A percentile compares a stretch with the other conserved stretches of the same genome.
phyloP scores from a whole-genome alignment of 306 rosid species.

The Canavalia ensiformis region DNA sequence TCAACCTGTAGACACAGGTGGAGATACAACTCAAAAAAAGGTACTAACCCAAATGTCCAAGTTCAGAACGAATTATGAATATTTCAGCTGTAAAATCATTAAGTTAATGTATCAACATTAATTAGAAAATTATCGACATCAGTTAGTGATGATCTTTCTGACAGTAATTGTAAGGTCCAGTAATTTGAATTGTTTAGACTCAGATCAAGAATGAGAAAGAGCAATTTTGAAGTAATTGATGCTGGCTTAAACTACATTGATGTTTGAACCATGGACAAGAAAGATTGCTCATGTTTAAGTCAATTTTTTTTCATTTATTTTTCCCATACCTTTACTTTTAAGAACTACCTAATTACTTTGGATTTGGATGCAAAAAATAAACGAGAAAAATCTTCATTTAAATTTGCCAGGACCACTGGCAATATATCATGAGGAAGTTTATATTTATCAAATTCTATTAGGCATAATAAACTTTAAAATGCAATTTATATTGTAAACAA shows the following conservation, averaged over 20 bases:
- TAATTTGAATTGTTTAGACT: conserved; percentile 41
- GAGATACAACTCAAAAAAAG: conserved; percentile 38
- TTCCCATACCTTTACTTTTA: neutral
- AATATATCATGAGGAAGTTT: conserved; percentile 21
- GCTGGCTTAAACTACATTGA: conserved; percentile 36
- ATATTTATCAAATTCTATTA: conserved; percentile 1
- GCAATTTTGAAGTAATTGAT: conserved; percentile 5
- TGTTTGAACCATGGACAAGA: neutral
- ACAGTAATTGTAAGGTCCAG: conserved; percentile 13
- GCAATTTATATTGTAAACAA: neutral
- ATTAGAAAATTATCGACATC: conserved; percentile 30
- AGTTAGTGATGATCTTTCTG: neutral
- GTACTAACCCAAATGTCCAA: neutral
- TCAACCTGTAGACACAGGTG: conserved; percentile 68
- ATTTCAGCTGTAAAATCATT: conserved; percentile 16
- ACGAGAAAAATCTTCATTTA: neutral
- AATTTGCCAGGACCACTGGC: conserved; percentile 6
- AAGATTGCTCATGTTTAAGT: conserved; percentile 1
- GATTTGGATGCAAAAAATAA: conserved; percentile 5
- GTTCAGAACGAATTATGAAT: neutral
- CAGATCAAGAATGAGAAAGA: conserved; percentile 42
- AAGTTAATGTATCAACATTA: conserved; percentile 17
- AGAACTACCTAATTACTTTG: neutral
- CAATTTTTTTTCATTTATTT: neutral
- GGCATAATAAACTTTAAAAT: neutral